phyloP scores from a whole-genome alignment of 2,329 filamentous ascomycete genomes.

The Pseudofabraea citricarpa region DNA sequence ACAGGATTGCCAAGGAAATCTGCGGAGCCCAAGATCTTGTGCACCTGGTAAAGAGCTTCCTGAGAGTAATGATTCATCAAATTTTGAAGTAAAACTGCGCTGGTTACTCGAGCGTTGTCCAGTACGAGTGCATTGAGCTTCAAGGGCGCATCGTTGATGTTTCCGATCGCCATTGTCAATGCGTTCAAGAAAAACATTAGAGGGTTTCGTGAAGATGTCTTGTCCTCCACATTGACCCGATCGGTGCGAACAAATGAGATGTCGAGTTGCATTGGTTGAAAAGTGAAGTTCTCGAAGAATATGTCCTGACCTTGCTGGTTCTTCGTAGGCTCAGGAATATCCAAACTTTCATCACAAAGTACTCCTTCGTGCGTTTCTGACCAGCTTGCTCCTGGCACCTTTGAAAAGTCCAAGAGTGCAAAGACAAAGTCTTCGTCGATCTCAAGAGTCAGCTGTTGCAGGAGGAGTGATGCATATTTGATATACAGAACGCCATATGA shows the following conservation, averaged over 20 bases:
- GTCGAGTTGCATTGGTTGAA: slow-evolving; percentile 97
- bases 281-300: slow-evolving; percentile 94
- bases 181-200: slow-evolving; percentile 99
- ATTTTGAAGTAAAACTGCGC: slow-evolving; percentile 76
- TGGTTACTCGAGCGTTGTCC: slow-evolving; percentile 90
- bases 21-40: slow-evolving; percentile 94
- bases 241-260: slow-evolving; percentile 96
- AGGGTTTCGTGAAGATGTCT: slow-evolving; percentile 83
- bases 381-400: slow-evolving; percentile 88
- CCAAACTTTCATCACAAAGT: slow-evolving; percentile 83
- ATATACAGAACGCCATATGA: slow-evolving; percentile 97
- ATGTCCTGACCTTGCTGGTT: slow-evolving; percentile 86
- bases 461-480: slow-evolving; percentile 89
- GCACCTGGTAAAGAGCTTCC: slow-evolving; percentile 90
- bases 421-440: slow-evolving; percentile 98
- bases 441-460: slow-evolving; percentile 98
- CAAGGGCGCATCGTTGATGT: slow-evolving; percentile 96
- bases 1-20: slow-evolving; percentile 98
- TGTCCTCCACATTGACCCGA: slow-evolving; percentile 92
- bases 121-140: slow-evolving; percentile 89
- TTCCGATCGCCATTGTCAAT: slow-evolving; percentile 98
- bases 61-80: slow-evolving; percentile 95
- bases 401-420: slow-evolving; percentile 89
- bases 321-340: slow-evolving; percentile 86
- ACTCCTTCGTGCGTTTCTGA: slow-evolving; percentile 70